Evolutionary conservation across 305 asterid genomes (phyloP).

Genomic region (Fraxinus baroniana): DNA sequence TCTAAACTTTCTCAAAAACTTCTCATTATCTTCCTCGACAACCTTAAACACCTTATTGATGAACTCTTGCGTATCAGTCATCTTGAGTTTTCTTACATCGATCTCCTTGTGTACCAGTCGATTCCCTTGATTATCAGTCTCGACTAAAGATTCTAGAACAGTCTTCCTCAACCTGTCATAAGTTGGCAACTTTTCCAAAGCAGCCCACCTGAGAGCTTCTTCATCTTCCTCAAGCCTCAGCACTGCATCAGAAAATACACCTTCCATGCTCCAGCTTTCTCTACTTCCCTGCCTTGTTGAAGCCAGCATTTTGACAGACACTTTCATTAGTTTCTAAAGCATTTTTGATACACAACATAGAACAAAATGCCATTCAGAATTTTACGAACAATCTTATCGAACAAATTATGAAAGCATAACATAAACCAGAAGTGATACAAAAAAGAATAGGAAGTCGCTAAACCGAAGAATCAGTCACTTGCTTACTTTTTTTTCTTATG

Average conservation of each 20-base stretch:
- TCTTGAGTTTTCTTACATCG: slow-evolving; percentile 47
- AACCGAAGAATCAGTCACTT: neutral
- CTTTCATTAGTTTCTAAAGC: neutral
- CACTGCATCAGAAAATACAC: slow-evolving; percentile 29
- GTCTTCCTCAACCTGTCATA: slow-evolving; percentile 40
- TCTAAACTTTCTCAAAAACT: slow-evolving; percentile 50
- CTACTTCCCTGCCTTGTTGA: slow-evolving; percentile 21
- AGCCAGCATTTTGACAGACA: neutral
- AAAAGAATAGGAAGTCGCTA: neutral
- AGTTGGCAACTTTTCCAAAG: slow-evolving; percentile 44
- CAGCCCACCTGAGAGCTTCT: slow-evolving; percentile 55
- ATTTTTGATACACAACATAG: neutral
- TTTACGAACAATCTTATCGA: neutral
- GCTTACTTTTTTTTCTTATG: neutral
- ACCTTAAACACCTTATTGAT: slow-evolving; percentile 47
- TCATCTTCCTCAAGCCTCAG: slow-evolving; percentile 36
- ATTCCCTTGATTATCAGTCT: slow-evolving; percentile 19
- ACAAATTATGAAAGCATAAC: neutral
- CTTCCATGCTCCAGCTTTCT: slow-evolving; percentile 37
- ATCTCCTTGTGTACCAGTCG: slow-evolving; percentile 33
- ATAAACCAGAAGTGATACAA: neutral
- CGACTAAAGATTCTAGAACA: slow-evolving; percentile 30
- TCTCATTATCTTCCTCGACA: slow-evolving; percentile 62
- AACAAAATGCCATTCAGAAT: too few species aligned
- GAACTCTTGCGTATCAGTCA: slow-evolving; percentile 40